Base-by-base conservation (phyloP, 139 green algal genomes). In the Chlorella vulgaris region DNA sequence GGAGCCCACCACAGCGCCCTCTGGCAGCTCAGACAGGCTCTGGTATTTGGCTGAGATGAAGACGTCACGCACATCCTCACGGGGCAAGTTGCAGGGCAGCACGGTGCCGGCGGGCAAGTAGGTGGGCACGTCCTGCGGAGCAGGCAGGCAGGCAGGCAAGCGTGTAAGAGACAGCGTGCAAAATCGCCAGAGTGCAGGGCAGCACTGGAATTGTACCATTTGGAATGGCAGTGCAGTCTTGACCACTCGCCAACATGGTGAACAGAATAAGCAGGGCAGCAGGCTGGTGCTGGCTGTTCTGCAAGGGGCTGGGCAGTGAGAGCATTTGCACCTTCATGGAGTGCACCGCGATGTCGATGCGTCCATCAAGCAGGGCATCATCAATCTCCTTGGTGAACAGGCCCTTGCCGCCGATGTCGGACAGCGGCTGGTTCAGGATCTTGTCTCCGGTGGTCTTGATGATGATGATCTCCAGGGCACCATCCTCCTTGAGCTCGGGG, bases 401-500 rank as follows among this genome's bases (percentile, higher is more conserved):
- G 18, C 97, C 97, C 92, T 99, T 99, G 78, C 97, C 97, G 63
- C 97, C 97, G 63, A 99, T 99, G 86, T 99, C 97, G 3, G 97
- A 94, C 36, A 99, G 93, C 4, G 97, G 97, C 91, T 98, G 93
- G 83, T 94, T 94, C 35, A 99, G 89, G 24, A 99, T 91, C 90
- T 99, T 99, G 90, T 99, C 97, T n/a, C 97, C 97, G 2, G 97
- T 99, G 40, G 97, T 99, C 87, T 99, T 99, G 89, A 99, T 99
- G 92, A 99, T 98, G 29, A 91, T 85, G 63, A 99, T 99, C 85
- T 99, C 97, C 55, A 99, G 77, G n/a, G 94, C 95, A 36, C 94
- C 96, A 26, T 99, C 96, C 78, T 98, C 93, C 0, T 69, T 63
- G 2, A 99, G 93, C 82, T 98, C 91, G 4, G 95, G 91, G 85